Evolutionary conservation across 2,329 filamentous ascomycete species (phyloP), one percentile per base, ranked within the genome.

Genomic region (Colletotrichum orchidophilum): DNA sequence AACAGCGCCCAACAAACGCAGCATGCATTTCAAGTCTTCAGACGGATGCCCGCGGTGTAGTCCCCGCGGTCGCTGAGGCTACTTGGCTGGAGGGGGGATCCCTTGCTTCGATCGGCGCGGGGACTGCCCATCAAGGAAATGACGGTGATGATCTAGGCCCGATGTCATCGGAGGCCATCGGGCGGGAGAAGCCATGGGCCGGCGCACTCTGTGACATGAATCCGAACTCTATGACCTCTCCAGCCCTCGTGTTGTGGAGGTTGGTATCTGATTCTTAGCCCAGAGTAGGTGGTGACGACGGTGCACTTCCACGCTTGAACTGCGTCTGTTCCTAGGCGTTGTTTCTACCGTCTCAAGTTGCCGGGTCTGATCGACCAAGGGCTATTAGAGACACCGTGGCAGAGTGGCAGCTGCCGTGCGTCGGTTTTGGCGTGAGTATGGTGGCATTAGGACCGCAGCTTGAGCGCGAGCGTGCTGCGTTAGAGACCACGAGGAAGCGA

Each of bases 111-210:
- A 69, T 69, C 69, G 58, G 33, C 58, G 42, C 31, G 58, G 64
- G 21, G 50, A 15, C 55, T 63, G 42, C 64, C 69, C 26, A 31
- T 35, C 58, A 33, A 53, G 52, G 69, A 18, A 35, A 63, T 59
- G 59, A 49, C 35, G 64, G 35, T 59, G 58, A 33, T 35, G 64
- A 71, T 71, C 64, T 58, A 59, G 12, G 42, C 7, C 50, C 58
- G 53, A 69, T 71, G 69, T 55, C 64, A 68, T 71, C 58, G 58
- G 27, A 61, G 58, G 53, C 33, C 33, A 69, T 53, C 26, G 58
- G 53, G 39, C 64, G 58, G 64, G 64, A 63, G 35, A n/a, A 49
- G 64, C 58, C 64, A 69, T 46, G 58, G 31, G 15, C 69, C 58
- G 58, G 59, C 18, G 27, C 21, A 59, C 13, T 53, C 64, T 71